A percentile compares a stretch with the other conserved stretches of the same genome.
These are phyloP conservation scores for Xylaria cubensis DNA, from an alignment of 495 filamentous ascomycete species.

Conservation along the genomic window DNA sequence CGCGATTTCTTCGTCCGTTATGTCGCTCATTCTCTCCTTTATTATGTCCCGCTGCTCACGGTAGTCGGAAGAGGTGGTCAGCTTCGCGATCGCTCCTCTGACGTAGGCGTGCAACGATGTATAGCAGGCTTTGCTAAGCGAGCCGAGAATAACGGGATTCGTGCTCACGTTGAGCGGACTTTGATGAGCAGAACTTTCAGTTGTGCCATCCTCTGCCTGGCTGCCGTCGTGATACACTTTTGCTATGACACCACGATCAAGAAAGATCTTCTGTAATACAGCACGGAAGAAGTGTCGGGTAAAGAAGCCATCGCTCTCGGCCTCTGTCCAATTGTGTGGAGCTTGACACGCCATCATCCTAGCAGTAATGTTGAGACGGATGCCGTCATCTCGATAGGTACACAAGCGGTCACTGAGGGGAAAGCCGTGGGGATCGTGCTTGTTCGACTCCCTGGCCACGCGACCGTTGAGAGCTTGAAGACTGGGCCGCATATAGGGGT, in stretches of 20 bases:
- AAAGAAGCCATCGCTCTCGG: slow-evolving; percentile 86
- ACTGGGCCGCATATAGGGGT: slow-evolving; percentile 66
- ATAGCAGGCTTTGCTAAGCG: slow-evolving; percentile 81
- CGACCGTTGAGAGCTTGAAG: slow-evolving; percentile 64
- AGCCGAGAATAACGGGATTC: slow-evolving; percentile 84
- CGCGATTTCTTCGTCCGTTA: slow-evolving; percentile 76
- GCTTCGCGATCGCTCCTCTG: slow-evolving; percentile 76
- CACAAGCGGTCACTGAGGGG: slow-evolving; percentile 84
- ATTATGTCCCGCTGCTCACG: slow-evolving; percentile 62
- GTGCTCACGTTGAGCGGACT: slow-evolving; percentile 61
- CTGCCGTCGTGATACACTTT: slow-evolving; percentile 58
- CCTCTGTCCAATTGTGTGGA: slow-evolving; percentile 84
- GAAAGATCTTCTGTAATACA: slow-evolving; percentile 85
- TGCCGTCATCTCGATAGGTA: slow-evolving; percentile 64
- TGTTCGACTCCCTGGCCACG: slow-evolving; percentile 56
- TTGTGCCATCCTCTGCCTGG: slow-evolving; percentile 37
- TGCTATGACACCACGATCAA: slow-evolving; percentile 76
- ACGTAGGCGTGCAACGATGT: slow-evolving; percentile 77
- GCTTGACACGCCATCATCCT: slow-evolving; percentile 97
- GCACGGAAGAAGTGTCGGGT: slow-evolving; percentile 93
- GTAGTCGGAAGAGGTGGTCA: slow-evolving; percentile 65
- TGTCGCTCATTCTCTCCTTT: slow-evolving; percentile 60
- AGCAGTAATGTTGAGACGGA: slow-evolving; percentile 92
- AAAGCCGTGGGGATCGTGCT: slow-evolving; percentile 86
- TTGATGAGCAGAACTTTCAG: slow-evolving; percentile 45